Percentiles rank a stretch among this genome's conserved stretches.
Evolutionary conservation across 805 yeast genomes (phyloP).

Genomic region (Hanseniaspora mollemarum): DNA sequence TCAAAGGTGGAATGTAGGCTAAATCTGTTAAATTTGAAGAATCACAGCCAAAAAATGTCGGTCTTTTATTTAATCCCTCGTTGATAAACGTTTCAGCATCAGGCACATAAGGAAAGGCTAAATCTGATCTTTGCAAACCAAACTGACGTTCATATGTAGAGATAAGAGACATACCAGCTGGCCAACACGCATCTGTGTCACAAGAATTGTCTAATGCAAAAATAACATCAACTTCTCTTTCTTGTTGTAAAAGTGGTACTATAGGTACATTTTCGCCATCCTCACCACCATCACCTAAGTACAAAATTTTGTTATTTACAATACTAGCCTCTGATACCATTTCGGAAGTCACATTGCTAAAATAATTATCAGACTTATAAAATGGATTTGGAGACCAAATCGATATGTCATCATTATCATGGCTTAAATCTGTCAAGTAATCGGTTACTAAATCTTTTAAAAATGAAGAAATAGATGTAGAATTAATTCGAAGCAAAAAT

Average conservation of each 20-base stretch:
- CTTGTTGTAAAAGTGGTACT: slow-evolving; percentile 48
- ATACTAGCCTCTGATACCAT: slow-evolving; percentile 27
- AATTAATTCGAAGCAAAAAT: slow-evolving; percentile 45
- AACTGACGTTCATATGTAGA: slow-evolving; percentile 52
- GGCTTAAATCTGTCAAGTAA: slow-evolving; percentile 35
- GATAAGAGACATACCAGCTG: slow-evolving; percentile 52
- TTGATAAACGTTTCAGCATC: slow-evolving; percentile 49
- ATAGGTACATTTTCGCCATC: slow-evolving; percentile 56
- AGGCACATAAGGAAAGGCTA: slow-evolving; percentile 74
- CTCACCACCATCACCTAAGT: slow-evolving; percentile 63
- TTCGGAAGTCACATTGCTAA: slow-evolving; percentile 24
- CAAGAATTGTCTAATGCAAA: slow-evolving; percentile 59
- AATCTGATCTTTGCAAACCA: slow-evolving; percentile 39
- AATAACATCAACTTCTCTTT: slow-evolving; percentile 49
- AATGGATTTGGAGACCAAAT: slow-evolving; percentile 64
- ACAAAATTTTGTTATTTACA: slow-evolving; percentile 34
- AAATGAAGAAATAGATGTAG: slow-evolving; percentile 39
- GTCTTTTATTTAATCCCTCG: slow-evolving; percentile 51
- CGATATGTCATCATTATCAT: slow-evolving; percentile 56
- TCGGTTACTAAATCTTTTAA: slow-evolving; percentile 35
- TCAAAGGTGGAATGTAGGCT: slow-evolving; percentile 52
- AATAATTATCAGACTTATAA: slow-evolving; percentile 31
- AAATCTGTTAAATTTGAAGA: slow-evolving; percentile 48
- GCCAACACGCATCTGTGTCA: slow-evolving; percentile 52
- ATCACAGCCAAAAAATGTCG: slow-evolving; percentile 78